Conservation (phyloP, 2,329 filamentous ascomycete species). For the Teratosphaeria epicoccoides region DNA sequence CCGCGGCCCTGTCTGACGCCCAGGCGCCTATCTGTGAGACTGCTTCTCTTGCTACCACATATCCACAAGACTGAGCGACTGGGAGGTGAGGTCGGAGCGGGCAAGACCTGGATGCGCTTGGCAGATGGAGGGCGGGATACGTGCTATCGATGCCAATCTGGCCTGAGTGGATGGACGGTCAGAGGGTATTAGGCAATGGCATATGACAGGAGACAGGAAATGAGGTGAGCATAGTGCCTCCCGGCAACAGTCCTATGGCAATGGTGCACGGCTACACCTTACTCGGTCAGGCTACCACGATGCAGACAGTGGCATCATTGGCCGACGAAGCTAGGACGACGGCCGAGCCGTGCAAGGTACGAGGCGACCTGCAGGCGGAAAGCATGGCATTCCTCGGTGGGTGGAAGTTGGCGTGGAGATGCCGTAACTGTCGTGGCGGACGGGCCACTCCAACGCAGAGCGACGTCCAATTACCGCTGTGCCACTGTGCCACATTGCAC, state of each 20-base stretch:
- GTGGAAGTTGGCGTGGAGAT: conserved; percentile 1
- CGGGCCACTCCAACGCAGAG: neutral
- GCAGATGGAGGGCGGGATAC: neutral
- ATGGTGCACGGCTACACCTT: conserved; percentile 13
- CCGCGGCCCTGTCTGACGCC: neutral
- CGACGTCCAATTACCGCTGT: conserved; percentile 10
- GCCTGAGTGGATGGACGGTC: neutral
- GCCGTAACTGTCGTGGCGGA: neutral
- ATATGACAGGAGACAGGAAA: neutral
- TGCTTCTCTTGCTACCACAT: neutral
- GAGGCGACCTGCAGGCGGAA: conserved; percentile 5
- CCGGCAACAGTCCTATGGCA: conserved; percentile 9
- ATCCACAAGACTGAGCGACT: neutral
- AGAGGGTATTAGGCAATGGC: neutral
- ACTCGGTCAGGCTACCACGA: conserved; percentile 14
- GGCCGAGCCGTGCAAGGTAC: conserved; percentile 17
- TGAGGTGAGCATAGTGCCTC: conserved; percentile 5
- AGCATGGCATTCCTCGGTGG: conserved; percentile 10
- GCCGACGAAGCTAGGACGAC: conserved; percentile 9
- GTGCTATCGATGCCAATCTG: neutral
- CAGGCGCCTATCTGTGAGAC: neutral
- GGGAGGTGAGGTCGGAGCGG: neutral
- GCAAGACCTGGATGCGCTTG: neutral
- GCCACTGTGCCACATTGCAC: conserved; percentile 10
- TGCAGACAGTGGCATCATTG: conserved; percentile 12